A percentile compares a stretch with the other conserved stretches of the same genome.
These are phyloP conservation scores for Orbilia ellipsospora DNA, from an alignment of 2,329 filamentous ascomycete species.

Conservation along the genomic window DNA sequence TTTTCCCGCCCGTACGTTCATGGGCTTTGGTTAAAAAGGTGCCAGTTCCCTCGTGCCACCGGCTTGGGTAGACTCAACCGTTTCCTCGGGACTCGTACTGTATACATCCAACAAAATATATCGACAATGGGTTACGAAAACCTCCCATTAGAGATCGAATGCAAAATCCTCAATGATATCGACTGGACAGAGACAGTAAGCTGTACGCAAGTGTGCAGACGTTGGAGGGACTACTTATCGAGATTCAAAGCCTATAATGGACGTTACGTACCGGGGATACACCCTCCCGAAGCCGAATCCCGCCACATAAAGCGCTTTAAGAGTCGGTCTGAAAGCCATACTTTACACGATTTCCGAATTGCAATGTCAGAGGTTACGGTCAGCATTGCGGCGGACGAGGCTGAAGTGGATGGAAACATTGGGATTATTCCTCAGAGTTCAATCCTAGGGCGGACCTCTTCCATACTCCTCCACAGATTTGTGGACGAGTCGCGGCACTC, in stretches of 20 bases:
- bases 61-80: background rate
- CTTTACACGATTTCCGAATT: slow-evolving; percentile 12
- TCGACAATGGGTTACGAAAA: slow-evolving; percentile 46
- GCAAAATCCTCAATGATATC: slow-evolving; percentile 49
- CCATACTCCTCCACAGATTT: slow-evolving; percentile 40
- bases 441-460: slow-evolving; percentile 20
- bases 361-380: slow-evolving; percentile 25
- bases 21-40: slow-evolving; percentile 15
- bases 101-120: background rate
- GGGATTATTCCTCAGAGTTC: slow-evolving; percentile 26
- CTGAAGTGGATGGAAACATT: slow-evolving; percentile 1
- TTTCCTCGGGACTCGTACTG: background rate
- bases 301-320: slow-evolving; percentile 26
- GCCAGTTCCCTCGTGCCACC: background rate
- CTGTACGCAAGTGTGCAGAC: slow-evolving; percentile 44
- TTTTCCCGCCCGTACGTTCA: slow-evolving; percentile 3
- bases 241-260: slow-evolving; percentile 19
- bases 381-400: slow-evolving; percentile 29
- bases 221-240: slow-evolving; percentile 38
- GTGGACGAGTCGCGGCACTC: slow-evolving; percentile 45
- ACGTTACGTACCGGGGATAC: slow-evolving; percentile 36
- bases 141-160: slow-evolving; percentile 48
- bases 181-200: slow-evolving; percentile 40
- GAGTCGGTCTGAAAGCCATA: slow-evolving; percentile 4
- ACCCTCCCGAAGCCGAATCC: slow-evolving; percentile 14